Base-by-base conservation (phyloP, 352 stramenopile genomes). In the Thalassiosira livingstoniorum region DNA sequence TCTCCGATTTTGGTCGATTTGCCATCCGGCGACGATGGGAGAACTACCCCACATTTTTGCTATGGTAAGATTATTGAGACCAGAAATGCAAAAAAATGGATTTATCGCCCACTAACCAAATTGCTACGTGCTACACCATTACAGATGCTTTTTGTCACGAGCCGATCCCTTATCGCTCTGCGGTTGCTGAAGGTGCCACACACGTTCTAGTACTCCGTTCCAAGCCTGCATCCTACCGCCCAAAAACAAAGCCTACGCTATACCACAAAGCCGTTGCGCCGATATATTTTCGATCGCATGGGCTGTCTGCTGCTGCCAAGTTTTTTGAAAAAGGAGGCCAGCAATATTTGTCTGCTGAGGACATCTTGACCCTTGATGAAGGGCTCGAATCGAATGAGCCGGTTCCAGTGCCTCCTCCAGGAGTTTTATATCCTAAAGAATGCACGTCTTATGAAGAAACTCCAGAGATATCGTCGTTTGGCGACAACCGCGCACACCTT, bases 271-370 rank as follows among this genome's bases (percentile, higher is more conserved):
- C 65, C 51, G 69, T 94, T 25, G 89, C 83, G 4, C 87, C 87
- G 2, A 64, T 91, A 7, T 95, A 94, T 68, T 94, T 95, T 72
- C 13, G 85, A 21, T 90, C 81, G 4, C 77, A 93, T 75, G 78
- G 78, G 11, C 72, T 87, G 4, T 73, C 74, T 37, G 69, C 85
- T 25, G 87, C 92, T 13, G 86, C 88, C n/a, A 37, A 91, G 25
- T 93, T 90, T 54, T 95, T 94, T 75, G 65, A 89, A 69, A 81
- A 77, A 3, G 91, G 91, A 29, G 91, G 91, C 51, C 87, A 93
- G 61, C 89, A 92, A 76, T 95, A 92, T 70, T 64, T 91, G 7
- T 95, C 92, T 71, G 67, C 85, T 15, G 90, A 95, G 80, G 90
- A 95, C 73, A 63, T 92, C 2, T 71, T 94, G 13, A 91, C 83